Evolutionary conservation across 2,329 filamentous ascomycete species (phyloP), one percentile per base, ranked within the genome.

Genomic region (Elsinoe necatrix): DNA sequence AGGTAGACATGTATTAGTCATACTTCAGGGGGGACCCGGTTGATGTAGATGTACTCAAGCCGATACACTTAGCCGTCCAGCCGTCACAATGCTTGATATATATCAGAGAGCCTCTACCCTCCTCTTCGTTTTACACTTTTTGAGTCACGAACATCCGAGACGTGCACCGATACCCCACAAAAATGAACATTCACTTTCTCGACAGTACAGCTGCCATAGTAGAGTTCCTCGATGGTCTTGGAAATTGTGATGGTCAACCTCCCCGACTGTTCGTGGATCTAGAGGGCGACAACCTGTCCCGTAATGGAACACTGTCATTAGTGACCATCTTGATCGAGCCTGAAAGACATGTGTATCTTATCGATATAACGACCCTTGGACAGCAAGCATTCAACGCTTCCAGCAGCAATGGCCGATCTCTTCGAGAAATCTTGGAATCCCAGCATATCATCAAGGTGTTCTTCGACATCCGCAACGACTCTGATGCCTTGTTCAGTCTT

Each of bases 381-480:
- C 12, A 56, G 2, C 23, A 57, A 20, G 72, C 72, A 0, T 80
- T 82, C 58, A 60, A 59, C n/a, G 74, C 70, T n/a, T 45, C 52
- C 4, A 54, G 18, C 18, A 9, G 29, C 3, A 61, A 61, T 25
- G 65, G 63, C 3, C 45, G 35, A n/a, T 66, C 60, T 1, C 58
- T 71, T 1, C 73, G 73, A 59, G 43, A 48, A 0, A 71, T 82
- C 8, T 64, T 82, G 0, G 75, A 82, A 64, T 72, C 69, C 0
- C 5, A 59, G 0, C 7, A 47, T 0, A 73, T 77, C 14, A 65
- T 68, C 0, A 83, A 83, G 60, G 75, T 77, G 27, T 73, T 83
- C 58, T 83, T 82, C 61, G 80, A 84, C 58, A 70, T 84, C 14
- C 77, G 80, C 1, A 79, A 78, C 60, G 79, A 82, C 61, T 79